Evolutionary conservation across 306 rosid genomes (phyloP).

Genomic region (Cicer arietinum): DNA sequence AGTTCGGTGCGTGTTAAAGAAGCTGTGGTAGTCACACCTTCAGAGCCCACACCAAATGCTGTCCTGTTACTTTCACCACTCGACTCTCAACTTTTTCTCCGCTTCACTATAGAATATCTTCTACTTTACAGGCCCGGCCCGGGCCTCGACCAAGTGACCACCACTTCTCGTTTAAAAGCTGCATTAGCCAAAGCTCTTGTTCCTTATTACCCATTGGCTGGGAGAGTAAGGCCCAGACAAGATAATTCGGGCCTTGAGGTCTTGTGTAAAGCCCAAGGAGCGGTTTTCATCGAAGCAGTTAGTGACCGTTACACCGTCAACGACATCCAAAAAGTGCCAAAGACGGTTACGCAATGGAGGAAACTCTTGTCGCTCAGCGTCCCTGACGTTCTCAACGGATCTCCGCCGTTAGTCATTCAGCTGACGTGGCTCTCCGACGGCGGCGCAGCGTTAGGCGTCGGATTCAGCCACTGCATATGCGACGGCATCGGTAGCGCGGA

Average conservation of each 20-base stretch:
- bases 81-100: slow-evolving; percentile 90
- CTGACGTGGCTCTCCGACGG: slow-evolving; percentile 87
- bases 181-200: slow-evolving; percentile 73
- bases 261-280: slow-evolving; percentile 75
- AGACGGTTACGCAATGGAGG: slow-evolving; percentile 65
- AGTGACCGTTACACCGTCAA: slow-evolving; percentile 46
- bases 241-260: slow-evolving; percentile 65
- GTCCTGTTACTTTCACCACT: slow-evolving; percentile 70
- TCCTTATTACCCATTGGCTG: slow-evolving; percentile 74
- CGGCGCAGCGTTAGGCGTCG: slow-evolving; percentile 69
- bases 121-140: slow-evolving; percentile 55
- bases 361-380: slow-evolving; percentile 65
- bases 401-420: slow-evolving; percentile 76
- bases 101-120: slow-evolving; percentile 86
- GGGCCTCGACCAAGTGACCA: slow-evolving; percentile 39
- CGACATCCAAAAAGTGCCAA: slow-evolving; percentile 71
- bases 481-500: slow-evolving; percentile 86
- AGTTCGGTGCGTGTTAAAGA: slow-evolving; percentile 64
- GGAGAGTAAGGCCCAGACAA: slow-evolving; percentile 57
- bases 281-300: slow-evolving; percentile 68
- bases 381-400: slow-evolving; percentile 74
- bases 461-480: slow-evolving; percentile 74
- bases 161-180: slow-evolving; percentile 50
- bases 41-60: slow-evolving; percentile 67
- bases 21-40: slow-evolving; percentile 62